Evolutionary conservation across 2,329 filamentous ascomycete species (phyloP), one percentile per base, ranked within the genome.

Genomic region (Claviceps monticola): DNA sequence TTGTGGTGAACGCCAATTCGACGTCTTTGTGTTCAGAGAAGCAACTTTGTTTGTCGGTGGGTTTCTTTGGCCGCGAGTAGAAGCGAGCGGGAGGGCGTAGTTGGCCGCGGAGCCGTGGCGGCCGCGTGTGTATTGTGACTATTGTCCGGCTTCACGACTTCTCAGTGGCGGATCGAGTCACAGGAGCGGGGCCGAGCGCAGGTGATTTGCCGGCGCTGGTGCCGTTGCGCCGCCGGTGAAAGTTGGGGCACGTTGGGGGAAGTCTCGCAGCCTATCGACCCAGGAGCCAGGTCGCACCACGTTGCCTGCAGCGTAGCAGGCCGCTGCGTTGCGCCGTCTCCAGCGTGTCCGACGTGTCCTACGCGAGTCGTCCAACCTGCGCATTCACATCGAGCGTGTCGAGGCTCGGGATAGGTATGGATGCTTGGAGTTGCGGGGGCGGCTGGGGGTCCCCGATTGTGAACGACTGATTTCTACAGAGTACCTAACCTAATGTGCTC

Each of bases 1-100:
- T 34, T 45, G 9, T 23, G 50, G 39, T 21, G 46, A 48, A 46
- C 39, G 37, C 37, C 50, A 52, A 52, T 48, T 52, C 46, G 38
- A 44, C n/a, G 38, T 17, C 29, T 39, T 45, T 43, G 36, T 42
- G 41, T n/a, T 42, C 45, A 34, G 45, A 19, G 44, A 42, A 21
- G n/a, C n/a, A 16, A 16, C 23, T 39, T 36, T 37, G 45, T 47
- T 47, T 17, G 29, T 19, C 29, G 26, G 29, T 36, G 45, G n/a
- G n/a, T 21, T 37, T 47, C 17, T 13, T n/a, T 47, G 45, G 29
- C n/a, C 45, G n/a, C 29, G 45, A 21, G 29, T 36, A 17, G 29
- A 47, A 47, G 45, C 17, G 45, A 47, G 5, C 45, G 29, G 45
- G 29, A 47, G 29, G 17, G 26, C 45, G 45, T 46, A n/a, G 45